A percentile compares a stretch with the other conserved stretches of the same genome.
Evolutionary conservation across 495 filamentous ascomycete species (phyloP).

Genomic region (Penicillium lagena): DNA sequence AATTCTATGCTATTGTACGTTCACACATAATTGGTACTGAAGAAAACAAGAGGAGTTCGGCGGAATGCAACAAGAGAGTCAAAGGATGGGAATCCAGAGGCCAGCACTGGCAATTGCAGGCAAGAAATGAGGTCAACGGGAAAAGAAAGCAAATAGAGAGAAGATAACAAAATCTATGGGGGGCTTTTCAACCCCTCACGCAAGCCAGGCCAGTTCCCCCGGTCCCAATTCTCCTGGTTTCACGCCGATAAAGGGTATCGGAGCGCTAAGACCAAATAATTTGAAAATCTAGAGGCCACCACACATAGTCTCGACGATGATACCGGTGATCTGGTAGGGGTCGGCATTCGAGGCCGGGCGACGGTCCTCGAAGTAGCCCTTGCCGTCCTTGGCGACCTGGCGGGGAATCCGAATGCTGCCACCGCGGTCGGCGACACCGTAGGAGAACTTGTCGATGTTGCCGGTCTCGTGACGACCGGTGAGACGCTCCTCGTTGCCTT

Average conservation of each 20-base stretch:
- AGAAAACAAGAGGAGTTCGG: conserved; percentile 13
- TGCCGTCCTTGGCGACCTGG: conserved; percentile 83
- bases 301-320: conserved; percentile 73
- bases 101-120: conserved; percentile 16
- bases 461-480: conserved; percentile 96
- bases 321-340: conserved; percentile 93
- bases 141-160: conserved; percentile 11
- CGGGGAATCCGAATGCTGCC: conserved; percentile 90
- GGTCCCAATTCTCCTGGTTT: conserved; percentile 31
- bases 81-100: conserved; percentile 17
- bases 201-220: conserved; percentile 30
- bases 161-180: conserved; percentile 26
- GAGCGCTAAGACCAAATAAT: conserved; percentile 39
- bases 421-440: conserved; percentile 94
- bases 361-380: conserved; percentile 97
- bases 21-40: conserved; percentile 20
- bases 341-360: conserved; percentile 92
- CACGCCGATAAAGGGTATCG: conserved; percentile 42
- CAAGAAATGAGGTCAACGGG: conserved; percentile 8
- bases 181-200: conserved; percentile 19
- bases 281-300: conserved; percentile 36
- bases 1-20: conserved; percentile 32
- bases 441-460: conserved; percentile 88
- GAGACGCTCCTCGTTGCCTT: conserved; percentile 87
- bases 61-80: conserved; percentile 21